Evolutionary conservation across 73 alveolate genomes (phyloP).

Genomic region (Breviolum minutum): DNA sequence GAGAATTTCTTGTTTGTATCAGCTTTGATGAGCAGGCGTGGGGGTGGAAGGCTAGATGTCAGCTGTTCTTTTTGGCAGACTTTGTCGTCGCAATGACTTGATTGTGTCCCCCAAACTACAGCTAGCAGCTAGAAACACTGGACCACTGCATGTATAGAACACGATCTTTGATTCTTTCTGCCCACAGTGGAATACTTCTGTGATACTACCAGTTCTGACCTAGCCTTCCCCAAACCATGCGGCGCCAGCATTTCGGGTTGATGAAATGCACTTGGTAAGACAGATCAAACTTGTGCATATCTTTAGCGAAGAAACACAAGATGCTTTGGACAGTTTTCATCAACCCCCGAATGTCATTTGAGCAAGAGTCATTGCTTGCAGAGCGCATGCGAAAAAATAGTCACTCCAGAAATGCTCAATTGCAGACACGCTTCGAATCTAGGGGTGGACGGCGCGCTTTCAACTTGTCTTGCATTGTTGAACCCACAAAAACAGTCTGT

Average conservation of each 20-base stretch:
- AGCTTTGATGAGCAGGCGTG: conserved; percentile 44
- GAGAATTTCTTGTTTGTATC: neutral
- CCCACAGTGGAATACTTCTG: too few relatives aligned
- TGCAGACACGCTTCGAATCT: neutral
- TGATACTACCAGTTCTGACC: neutral
- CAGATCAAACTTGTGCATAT: neutral
- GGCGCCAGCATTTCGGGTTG: conserved; percentile 67
- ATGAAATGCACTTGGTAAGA: neutral
- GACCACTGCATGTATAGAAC: neutral
- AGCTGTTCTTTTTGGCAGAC: neutral
- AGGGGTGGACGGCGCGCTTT: neutral
- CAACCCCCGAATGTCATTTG: conserved; percentile 48
- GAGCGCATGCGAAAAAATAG: conserved; percentile 24
- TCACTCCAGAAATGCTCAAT: neutral
- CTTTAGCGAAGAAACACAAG: too few relatives aligned
- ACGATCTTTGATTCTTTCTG: neutral
- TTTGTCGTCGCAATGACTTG: neutral
- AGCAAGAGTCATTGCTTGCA: conserved; percentile 31
- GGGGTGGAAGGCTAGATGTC: conserved; percentile 66
- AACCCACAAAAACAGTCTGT: neutral
- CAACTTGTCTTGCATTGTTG: too few relatives aligned
- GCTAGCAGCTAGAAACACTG: neutral
- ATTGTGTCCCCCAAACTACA: neutral
- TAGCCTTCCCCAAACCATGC: conserved; percentile 70
- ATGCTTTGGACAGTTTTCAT: neutral